Percentiles rank a stretch among this genome's conserved stretches.
phyloP scores from a whole-genome alignment of 805 yeast genomes.

The Metschnikowia continentalis region DNA sequence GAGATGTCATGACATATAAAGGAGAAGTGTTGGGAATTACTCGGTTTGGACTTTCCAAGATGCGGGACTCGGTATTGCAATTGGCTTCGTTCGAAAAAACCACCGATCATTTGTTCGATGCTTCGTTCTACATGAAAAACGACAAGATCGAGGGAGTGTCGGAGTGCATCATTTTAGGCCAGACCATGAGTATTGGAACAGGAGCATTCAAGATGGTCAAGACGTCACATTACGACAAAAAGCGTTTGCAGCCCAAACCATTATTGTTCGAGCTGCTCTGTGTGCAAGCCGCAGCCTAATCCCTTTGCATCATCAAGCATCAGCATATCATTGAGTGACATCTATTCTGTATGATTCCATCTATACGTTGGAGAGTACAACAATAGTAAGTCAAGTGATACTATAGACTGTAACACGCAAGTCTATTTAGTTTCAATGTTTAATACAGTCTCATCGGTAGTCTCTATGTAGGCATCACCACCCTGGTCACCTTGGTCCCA shows the following conservation, averaged over 20 bases:
- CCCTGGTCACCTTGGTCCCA: no score
- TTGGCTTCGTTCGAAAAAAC: conserved; percentile 97
- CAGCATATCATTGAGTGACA: no score
- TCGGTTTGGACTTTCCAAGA: conserved; percentile 94
- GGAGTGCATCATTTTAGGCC: conserved; percentile 95
- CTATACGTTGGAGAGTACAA: no score
- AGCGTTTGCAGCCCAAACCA: conserved; percentile 40
- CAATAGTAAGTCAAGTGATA: no score
- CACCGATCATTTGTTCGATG: conserved; percentile 96
- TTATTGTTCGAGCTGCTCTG: conserved; percentile 47
- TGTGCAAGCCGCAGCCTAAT: conserved; percentile 12
- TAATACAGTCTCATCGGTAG: no score
- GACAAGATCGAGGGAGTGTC: conserved; percentile 97
- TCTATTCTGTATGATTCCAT: no score
- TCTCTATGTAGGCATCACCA: no score
- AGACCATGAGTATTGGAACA: conserved; percentile 96
- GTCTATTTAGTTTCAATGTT: no score
- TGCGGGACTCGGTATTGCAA: conserved; percentile 97
- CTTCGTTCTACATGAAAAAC: conserved; percentile 95
- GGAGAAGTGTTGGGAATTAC: conserved; percentile 98
- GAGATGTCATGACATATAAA: conserved; percentile 98
- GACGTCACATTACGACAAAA: conserved; percentile 43
- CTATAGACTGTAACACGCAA: no score
- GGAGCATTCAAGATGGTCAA: conserved; percentile 89
- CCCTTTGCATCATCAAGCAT: no score